A percentile compares a stretch with the other conserved stretches of the same genome.
These are phyloP conservation scores for Mimosa pudica DNA, from an alignment of 306 rosid genomes.

Conservation along the genomic window DNA sequence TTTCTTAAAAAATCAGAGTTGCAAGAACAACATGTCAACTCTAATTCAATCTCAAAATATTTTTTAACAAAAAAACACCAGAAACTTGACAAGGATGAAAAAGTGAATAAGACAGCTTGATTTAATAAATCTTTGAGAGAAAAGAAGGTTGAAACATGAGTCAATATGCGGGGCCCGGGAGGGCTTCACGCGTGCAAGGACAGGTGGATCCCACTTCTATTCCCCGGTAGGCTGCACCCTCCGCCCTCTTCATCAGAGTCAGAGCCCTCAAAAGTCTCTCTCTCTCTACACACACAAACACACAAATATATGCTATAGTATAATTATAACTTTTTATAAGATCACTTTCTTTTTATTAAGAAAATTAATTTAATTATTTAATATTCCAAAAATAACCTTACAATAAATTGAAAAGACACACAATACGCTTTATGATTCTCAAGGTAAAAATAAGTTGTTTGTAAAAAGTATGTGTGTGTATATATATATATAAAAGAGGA, in stretches of 20 bases:
- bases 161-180: constrained; percentile 65
- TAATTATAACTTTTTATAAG: no score
- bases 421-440: no score
- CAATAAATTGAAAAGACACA: no score
- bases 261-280: constrained; percentile 74
- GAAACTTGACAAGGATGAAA: not conserved
- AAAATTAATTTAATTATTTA: no score
- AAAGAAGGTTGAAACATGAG: constrained; percentile 2
- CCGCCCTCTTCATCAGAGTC: constrained; percentile 48
- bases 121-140: not conserved
- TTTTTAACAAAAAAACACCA: not conserved
- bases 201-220: constrained; percentile 43
- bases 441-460: no score
- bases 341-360: no score
- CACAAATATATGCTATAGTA: not conserved
- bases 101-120: not conserved
- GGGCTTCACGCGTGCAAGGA: constrained; percentile 80
- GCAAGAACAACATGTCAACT: no score
- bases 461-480: no score
- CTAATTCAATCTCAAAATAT: not conserved
- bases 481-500: no score
- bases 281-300: not conserved
- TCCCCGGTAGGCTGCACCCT: not conserved
- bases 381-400: no score
- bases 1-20: no score